Conservation (phyloP, 768 basidiomycete genomes). For the Antrodiella citrinella region DNA sequence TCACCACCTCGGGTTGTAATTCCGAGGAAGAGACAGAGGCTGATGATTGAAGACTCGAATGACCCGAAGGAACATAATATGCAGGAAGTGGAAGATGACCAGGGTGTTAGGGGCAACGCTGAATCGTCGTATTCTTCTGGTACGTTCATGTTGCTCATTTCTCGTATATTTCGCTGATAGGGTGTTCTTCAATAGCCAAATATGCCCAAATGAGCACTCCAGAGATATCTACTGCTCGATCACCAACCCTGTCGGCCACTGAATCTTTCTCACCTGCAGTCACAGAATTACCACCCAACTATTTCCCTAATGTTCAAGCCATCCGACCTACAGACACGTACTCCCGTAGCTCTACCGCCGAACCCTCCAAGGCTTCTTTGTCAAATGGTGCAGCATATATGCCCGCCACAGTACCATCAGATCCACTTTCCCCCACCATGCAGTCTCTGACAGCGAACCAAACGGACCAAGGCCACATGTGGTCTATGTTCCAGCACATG, state of each 20-base stretch:
- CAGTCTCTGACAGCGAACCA: not conserved
- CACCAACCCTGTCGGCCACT: conserved; percentile 28
- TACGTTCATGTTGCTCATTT: no score
- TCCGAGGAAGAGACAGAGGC: conserved; percentile 40
- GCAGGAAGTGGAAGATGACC: conserved; percentile 26
- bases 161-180: no score
- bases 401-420: not conserved
- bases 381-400: not conserved
- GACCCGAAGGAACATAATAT: conserved; percentile 24
- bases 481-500: conserved; percentile 45
- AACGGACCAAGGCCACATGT: conserved; percentile 33
- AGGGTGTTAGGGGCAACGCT: no score
- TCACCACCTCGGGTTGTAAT: conserved; percentile 31
- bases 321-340: conserved; percentile 4
- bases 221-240: conserved; percentile 26
- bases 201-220: no score
- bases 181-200: no score
- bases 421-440: not conserved
- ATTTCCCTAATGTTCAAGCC: not conserved
- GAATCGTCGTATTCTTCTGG: no score
- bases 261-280: conserved; percentile 17
- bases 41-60: conserved; percentile 58
- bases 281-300: conserved; percentile 5
- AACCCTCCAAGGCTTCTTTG: not conserved
- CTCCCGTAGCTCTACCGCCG: conserved; percentile 1